Conservation (phyloP, 129 eudicot species). For the Arctium minus region DNA sequence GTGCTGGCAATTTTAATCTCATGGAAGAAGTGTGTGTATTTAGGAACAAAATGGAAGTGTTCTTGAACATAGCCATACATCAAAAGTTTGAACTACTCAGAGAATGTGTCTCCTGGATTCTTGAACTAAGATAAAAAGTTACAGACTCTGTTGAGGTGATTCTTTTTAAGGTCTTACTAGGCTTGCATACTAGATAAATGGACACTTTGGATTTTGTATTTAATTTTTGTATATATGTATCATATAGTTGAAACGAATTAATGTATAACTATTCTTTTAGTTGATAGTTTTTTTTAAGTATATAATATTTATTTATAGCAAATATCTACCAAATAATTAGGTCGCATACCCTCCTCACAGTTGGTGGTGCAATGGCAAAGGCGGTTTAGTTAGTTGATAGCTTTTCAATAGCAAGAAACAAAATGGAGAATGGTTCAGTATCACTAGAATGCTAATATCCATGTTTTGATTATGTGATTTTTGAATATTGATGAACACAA, state of each 20-base stretch:
- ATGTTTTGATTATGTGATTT: not conserved
- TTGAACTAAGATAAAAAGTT: constrained; percentile 33
- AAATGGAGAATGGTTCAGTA: not conserved
- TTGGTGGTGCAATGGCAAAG: not conserved
- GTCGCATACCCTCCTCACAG: not conserved
- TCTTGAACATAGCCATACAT: constrained; percentile 56
- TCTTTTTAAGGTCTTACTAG: not conserved
- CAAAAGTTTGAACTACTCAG: constrained; percentile 78
- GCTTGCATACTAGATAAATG: not conserved
- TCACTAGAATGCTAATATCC: not conserved
- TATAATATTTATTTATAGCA: not conserved
- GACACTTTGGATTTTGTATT: not conserved
- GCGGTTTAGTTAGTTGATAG: not conserved
- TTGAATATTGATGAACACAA: not conserved
- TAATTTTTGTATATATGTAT: constrained; percentile 17
- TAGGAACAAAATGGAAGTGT: constrained; percentile 65
- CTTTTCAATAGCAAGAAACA: not conserved
- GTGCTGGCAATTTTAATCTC: constrained; percentile 85
- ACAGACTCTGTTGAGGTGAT: not conserved
- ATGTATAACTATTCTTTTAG: not conserved
- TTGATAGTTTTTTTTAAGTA: not conserved
- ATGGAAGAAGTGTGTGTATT: constrained; percentile 58
- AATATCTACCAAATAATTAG: not conserved
- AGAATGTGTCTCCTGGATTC: constrained; percentile 92
- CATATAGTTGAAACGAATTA: not conserved